Conservation (phyloP, 805 yeast genomes). For the Sugiyamaella qingdaonensis region DNA sequence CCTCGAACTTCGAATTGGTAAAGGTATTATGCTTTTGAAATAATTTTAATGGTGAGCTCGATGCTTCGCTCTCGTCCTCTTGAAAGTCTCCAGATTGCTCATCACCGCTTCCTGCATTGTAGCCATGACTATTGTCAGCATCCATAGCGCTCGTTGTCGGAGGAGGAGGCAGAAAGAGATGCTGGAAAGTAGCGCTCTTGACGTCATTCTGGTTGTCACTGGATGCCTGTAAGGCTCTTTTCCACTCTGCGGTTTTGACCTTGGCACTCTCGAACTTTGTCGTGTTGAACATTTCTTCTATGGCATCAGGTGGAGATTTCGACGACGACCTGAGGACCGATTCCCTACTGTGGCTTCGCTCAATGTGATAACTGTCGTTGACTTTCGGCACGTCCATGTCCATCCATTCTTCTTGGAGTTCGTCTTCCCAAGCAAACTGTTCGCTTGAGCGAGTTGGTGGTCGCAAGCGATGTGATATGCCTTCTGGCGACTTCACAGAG, state of each 20-base stretch:
- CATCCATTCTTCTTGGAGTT: slow-evolving; percentile 12
- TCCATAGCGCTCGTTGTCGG: background rate
- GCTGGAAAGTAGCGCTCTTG: background rate
- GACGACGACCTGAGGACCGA: background rate
- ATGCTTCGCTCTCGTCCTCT: background rate
- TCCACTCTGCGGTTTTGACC: slow-evolving; percentile 13
- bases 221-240: slow-evolving; percentile 8
- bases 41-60: slow-evolving; percentile 23
- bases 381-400: background rate
- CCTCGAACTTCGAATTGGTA: slow-evolving; percentile 25
- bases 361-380: background rate
- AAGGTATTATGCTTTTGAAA: slow-evolving; percentile 28
- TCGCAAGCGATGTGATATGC: too few relatives aligned
- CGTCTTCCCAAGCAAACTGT: slow-evolving; percentile 4
- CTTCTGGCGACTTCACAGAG: too few relatives aligned
- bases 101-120: background rate
- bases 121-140: background rate
- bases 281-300: background rate
- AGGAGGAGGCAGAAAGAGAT: background rate
- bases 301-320: too few relatives aligned
- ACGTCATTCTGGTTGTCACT: background rate
- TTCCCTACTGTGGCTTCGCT: background rate
- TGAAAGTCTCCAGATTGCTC: background rate
- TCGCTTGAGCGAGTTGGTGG: too few relatives aligned
- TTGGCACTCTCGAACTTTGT: slow-evolving; percentile 7